These are phyloP conservation scores for Populus tremula DNA, from an alignment of 345 rosid genomes.

Conservation along the genomic window DNA sequence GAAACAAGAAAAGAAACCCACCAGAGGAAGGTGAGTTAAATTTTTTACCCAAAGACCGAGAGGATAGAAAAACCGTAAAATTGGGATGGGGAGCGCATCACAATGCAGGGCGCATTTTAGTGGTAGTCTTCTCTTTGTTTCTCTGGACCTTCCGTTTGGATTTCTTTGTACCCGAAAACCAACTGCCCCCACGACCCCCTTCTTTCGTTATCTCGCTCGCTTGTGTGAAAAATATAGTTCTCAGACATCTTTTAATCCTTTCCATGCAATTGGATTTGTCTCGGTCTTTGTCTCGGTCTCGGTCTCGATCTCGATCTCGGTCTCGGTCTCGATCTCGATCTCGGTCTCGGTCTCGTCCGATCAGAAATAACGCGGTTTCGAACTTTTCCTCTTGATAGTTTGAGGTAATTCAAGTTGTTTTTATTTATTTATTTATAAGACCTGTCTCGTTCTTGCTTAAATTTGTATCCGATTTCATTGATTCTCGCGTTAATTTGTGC, in stretches of 20 bases:
- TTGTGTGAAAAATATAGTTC: background rate
- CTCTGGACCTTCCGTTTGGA: slow-evolving; percentile 20
- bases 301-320: too few relatives aligned
- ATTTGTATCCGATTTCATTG: too few relatives aligned
- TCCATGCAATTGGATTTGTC: background rate
- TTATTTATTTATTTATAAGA: too few relatives aligned
- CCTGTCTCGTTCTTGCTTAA: too few relatives aligned
- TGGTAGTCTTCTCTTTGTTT: background rate
- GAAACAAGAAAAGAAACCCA: too few relatives aligned
- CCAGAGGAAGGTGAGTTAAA: too few relatives aligned
- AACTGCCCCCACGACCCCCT: background rate
- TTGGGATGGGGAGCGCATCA: slow-evolving; percentile 12
- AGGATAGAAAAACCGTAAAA: background rate
- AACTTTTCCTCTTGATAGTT: too few relatives aligned
- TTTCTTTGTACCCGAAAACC: slow-evolving; percentile 16
- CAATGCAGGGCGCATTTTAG: slow-evolving; percentile 3
- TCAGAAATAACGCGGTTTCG: background rate
- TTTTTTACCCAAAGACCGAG: too few relatives aligned
- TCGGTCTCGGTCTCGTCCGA: background rate
- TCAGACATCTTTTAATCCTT: background rate
- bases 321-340: too few relatives aligned
- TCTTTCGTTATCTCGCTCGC: background rate
- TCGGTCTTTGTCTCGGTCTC: background rate
- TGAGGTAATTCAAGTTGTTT: too few relatives aligned
- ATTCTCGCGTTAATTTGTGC: too few relatives aligned